Conservation (phyloP, 2,329 filamentous ascomycete species). For the Beauveria rudraprayagi region DNA sequence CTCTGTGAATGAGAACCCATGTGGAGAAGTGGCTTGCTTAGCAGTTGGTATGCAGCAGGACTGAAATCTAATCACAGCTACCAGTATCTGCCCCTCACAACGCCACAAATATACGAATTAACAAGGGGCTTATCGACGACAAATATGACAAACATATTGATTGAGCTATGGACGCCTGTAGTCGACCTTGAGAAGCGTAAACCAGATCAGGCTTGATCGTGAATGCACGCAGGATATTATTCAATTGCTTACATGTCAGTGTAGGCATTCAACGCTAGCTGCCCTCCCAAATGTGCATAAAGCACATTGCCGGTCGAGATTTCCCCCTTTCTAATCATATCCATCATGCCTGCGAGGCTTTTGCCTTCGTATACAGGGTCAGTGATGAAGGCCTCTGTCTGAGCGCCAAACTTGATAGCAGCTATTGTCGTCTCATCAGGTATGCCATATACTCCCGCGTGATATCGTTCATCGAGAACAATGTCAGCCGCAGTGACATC, state of each 20-base stretch:
- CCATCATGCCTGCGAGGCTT: constrained; percentile 64
- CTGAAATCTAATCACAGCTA: not conserved
- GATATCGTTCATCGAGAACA: constrained; percentile 52
- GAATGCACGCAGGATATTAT: not conserved
- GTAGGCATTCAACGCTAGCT: constrained; percentile 63
- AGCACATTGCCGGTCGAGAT: constrained; percentile 58
- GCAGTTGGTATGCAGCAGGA: not conserved
- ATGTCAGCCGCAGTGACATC: constrained; percentile 57
- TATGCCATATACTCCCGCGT: constrained; percentile 60
- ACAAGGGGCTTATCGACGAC: not conserved
- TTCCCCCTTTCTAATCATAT: constrained; percentile 55
- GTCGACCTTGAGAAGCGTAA: too few species aligned
- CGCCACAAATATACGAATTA: not conserved
- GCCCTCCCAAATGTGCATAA: constrained; percentile 64
- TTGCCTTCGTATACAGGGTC: constrained; percentile 73
- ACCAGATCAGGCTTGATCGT: not conserved
- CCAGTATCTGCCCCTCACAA: not conserved
- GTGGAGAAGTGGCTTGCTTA: not conserved
- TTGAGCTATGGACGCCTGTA: too few species aligned
- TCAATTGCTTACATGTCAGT: constrained; percentile 21
- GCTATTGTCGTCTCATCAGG: constrained; percentile 57
- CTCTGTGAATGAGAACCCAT: not conserved
- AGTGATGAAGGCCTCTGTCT: constrained; percentile 64
- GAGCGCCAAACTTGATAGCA: constrained; percentile 60
- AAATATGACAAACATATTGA: not conserved